A percentile compares a stretch with the other conserved stretches of the same genome.
Evolutionary conservation across 1,284 basidiomycete genomes (phyloP).

Genomic region (Ganoderma sinense): DNA sequence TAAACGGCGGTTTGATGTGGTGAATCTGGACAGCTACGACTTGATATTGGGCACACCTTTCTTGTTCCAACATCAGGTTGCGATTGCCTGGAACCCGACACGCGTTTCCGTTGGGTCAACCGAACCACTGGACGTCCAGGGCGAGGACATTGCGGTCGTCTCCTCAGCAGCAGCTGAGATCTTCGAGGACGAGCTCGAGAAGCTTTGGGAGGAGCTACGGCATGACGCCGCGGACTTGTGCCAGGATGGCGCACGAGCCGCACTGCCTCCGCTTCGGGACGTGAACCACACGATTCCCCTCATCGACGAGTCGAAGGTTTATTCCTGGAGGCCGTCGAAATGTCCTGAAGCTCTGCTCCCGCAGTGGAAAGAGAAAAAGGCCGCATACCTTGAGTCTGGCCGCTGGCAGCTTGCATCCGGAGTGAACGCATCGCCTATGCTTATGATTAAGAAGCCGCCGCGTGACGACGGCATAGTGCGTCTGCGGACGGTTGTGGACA

Average conservation of each 20-base stretch:
- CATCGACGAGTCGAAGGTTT: conserved; percentile 41
- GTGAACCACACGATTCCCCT: conserved; percentile 49
- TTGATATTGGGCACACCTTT: conserved; percentile 9
- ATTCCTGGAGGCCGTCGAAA: conserved; percentile 38
- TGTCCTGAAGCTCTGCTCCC: conserved; percentile 38
- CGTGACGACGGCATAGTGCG: too few species aligned
- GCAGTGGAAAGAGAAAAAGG: conserved; percentile 38
- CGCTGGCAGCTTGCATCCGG: not conserved
- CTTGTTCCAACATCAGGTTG: conserved; percentile 4
- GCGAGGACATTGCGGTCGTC: conserved; percentile 17
- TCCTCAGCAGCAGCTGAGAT: conserved; percentile 27
- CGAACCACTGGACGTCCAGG: conserved; percentile 16
- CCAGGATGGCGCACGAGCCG: too few species aligned
- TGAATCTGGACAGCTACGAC: conserved; percentile 5
- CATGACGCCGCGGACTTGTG: too few species aligned
- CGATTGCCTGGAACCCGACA: not conserved
- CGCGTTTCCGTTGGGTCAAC: not conserved
- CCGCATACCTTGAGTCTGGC: conserved; percentile 33
- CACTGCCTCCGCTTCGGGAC: conserved; percentile 26
- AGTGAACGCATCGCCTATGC: too few species aligned
- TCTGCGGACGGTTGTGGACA: too few species aligned
- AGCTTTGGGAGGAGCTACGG: too few species aligned
- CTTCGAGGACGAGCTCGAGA: conserved; percentile 19
- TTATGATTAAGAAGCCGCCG: too few species aligned
- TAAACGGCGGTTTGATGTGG: conserved; percentile 39